These are phyloP conservation scores for Neofusicoccum parvum DNA, from an alignment of 2,329 filamentous ascomycete species.

Conservation along the genomic window DNA sequence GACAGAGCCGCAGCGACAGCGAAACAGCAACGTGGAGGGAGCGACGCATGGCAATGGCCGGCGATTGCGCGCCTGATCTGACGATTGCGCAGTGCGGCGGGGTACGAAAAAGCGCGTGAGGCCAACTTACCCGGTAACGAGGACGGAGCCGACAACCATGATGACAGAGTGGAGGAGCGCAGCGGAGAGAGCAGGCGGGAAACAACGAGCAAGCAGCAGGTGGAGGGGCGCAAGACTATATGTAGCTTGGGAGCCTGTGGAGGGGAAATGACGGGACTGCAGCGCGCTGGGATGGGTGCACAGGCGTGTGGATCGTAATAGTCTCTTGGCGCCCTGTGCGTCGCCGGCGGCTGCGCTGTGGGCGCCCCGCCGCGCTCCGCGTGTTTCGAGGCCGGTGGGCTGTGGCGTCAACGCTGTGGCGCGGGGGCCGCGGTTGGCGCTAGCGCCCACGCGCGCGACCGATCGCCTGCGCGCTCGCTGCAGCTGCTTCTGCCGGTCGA, in stretches of 20 bases:
- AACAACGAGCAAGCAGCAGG: not conserved
- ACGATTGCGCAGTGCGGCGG: conserved; percentile 1
- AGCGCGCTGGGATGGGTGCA: conserved; percentile 1
- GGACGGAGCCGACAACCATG: conserved; percentile 84
- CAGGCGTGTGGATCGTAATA: conserved; percentile 3
- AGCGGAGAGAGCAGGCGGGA: not conserved
- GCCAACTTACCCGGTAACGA: conserved; percentile 81
- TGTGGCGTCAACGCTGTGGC: not conserved
- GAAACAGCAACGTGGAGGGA: conserved; percentile 12
- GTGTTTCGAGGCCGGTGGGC: not conserved
- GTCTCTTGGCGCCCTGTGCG: conserved; percentile 12
- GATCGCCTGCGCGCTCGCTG: not conserved
- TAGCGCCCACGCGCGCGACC: not conserved
- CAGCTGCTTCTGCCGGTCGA: not conserved
- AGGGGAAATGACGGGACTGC: conserved; percentile 21
- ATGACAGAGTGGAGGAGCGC: conserved; percentile 13
- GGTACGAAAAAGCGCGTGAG: not conserved
- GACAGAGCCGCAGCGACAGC: not conserved
- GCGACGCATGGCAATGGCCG: conserved; percentile 4
- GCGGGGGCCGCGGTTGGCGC: not conserved
- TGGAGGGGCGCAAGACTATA: conserved; percentile 9
- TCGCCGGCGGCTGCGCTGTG: not conserved
- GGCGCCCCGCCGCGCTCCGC: not conserved
- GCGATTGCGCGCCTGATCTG: conserved; percentile 8
- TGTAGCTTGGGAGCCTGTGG: conserved; percentile 9